A percentile compares a stretch with the other conserved stretches of the same genome.
Conservation (phyloP, 768 basidiomycete species). For the Kwoniella dejecticola region DNA sequence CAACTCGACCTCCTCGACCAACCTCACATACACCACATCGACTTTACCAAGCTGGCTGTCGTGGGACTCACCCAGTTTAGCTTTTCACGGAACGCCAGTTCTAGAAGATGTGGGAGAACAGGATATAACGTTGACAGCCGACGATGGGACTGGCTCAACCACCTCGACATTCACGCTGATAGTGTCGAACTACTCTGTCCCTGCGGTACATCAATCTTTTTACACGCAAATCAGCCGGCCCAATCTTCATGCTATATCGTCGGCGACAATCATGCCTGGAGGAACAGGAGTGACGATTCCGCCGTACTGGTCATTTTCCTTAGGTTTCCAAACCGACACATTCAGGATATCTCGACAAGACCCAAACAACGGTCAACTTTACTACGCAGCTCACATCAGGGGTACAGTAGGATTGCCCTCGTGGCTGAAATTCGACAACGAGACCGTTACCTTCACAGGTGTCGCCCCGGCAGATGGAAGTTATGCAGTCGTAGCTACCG, state of each 20-base stretch:
- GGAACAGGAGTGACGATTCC: conserved; percentile 69
- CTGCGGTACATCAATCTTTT: conserved; percentile 67
- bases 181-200: conserved; percentile 59
- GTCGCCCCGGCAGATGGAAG: conserved; percentile 63
- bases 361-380: conserved; percentile 57
- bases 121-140: conserved; percentile 66
- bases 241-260: conserved; percentile 58
- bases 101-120: conserved; percentile 66
- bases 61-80: conserved; percentile 66
- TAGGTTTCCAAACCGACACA: conserved; percentile 75
- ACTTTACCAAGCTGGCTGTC: conserved; percentile 73
- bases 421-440: conserved; percentile 74
- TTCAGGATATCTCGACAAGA: conserved; percentile 59
- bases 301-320: conserved; percentile 83
- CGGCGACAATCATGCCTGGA: conserved; percentile 45
- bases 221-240: conserved; percentile 70
- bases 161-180: conserved; percentile 41
- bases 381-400: conserved; percentile 66
- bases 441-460: conserved; percentile 77
- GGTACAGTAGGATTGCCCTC: conserved; percentile 71
- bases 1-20: conserved; percentile 41
- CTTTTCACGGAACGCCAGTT: conserved; percentile 72
- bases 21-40: conserved; percentile 63
- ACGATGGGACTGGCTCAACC: conserved; percentile 57
- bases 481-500: conserved; percentile 65